A percentile compares a stretch with the other conserved stretches of the same genome.
phyloP scores from a whole-genome alignment of 768 basidiomycete species.

The Tulasnella sp. region DNA sequence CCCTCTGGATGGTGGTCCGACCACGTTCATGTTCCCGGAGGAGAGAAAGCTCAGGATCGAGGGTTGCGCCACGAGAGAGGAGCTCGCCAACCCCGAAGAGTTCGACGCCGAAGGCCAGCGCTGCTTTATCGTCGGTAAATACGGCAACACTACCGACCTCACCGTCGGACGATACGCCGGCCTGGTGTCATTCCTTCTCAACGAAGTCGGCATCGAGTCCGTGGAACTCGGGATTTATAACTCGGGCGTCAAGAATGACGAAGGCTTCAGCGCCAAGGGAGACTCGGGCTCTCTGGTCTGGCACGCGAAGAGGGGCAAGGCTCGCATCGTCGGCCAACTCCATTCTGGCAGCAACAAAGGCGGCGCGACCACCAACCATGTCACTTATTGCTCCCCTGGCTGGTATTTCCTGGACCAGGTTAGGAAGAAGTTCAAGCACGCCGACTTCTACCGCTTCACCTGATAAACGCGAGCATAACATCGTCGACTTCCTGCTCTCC shows the following conservation, averaged over 20 bases:
- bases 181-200: constrained; percentile 12
- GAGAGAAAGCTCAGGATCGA: constrained; percentile 2
- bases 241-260: constrained; percentile 19
- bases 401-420: constrained; percentile 25
- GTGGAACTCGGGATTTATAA: constrained; percentile 25
- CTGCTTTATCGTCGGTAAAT: constrained; percentile 15
- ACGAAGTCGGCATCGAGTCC: constrained; percentile 20
- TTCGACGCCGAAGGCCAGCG: constrained; percentile 14
- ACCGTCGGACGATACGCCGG: constrained; percentile 17
- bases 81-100: constrained; percentile 7
- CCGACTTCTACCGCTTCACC: constrained; percentile 24
- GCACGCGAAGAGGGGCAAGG: constrained; percentile 22
- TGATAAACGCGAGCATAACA: constrained; percentile 18
- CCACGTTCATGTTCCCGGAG: constrained; percentile 15
- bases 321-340: constrained; percentile 25
- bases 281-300: constrained; percentile 28
- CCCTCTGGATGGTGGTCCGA: background rate
- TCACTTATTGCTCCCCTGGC: constrained; percentile 27
- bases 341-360: constrained; percentile 25
- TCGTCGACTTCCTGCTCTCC: constrained; percentile 10
- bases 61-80: constrained; percentile 1
- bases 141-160: constrained; percentile 17
- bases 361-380: constrained; percentile 23
- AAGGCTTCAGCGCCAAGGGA: constrained; percentile 25
- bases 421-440: constrained; percentile 23